Evolutionary conservation across 345 rosid genomes (phyloP).

Genomic region (Populus alba): DNA sequence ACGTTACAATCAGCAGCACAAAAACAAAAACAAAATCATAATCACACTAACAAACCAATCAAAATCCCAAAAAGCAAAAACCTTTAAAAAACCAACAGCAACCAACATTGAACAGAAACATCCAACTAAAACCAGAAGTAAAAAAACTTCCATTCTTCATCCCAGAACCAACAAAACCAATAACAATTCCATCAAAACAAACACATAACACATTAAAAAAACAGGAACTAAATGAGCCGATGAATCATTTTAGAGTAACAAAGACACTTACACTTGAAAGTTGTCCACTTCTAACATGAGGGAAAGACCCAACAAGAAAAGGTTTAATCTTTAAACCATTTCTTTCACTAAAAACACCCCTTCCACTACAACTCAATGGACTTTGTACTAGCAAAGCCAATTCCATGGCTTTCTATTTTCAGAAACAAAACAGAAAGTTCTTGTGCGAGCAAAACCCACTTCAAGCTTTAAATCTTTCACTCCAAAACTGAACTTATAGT

Average conservation of each 20-base stretch:
- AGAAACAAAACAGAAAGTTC: slow-evolving; percentile 11
- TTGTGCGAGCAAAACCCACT: neutral
- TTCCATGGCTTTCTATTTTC: slow-evolving; percentile 51
- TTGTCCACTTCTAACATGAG: slow-evolving; percentile 25
- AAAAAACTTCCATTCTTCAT: neutral
- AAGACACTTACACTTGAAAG: slow-evolving; percentile 12
- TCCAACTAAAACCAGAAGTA: neutral
- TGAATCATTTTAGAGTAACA: neutral
- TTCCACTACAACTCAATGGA: slow-evolving; percentile 42
- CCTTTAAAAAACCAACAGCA: neutral
- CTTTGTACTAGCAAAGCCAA: slow-evolving; percentile 55
- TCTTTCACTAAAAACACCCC: slow-evolving; percentile 25
- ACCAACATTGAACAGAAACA: neutral
- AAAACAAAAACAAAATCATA: neutral
- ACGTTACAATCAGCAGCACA: neutral
- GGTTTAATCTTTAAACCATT: slow-evolving; percentile 46
- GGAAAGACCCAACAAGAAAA: slow-evolving; percentile 49
- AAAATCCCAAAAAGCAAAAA: neutral
- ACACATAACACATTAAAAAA: neutral
- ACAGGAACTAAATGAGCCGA: neutral
- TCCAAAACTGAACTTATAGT: neutral
- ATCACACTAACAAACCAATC: neutral
- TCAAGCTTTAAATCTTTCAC: neutral
- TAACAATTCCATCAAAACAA: slow-evolving; percentile 5
- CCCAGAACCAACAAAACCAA: slow-evolving; percentile 4